Conservation (phyloP, 441 rosid genomes). For the Geranium incanum region DNA sequence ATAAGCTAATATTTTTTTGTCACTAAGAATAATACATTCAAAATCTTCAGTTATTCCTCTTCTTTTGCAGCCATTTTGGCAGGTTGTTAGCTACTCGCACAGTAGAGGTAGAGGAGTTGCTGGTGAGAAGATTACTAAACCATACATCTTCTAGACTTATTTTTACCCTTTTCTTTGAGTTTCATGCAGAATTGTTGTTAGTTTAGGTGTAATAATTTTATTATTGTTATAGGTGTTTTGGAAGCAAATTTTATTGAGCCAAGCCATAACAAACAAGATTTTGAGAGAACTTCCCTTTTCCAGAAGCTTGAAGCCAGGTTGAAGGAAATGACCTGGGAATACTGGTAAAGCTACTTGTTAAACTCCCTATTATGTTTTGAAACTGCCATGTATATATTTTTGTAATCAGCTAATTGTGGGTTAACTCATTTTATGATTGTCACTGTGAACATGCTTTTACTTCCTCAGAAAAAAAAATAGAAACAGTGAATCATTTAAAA, state of each 20-base stretch:
- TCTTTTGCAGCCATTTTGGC: constrained; percentile 81
- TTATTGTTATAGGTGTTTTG: constrained; percentile 55
- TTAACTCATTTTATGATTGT: background rate
- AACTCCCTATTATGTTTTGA: background rate
- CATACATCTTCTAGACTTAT: constrained; percentile 17
- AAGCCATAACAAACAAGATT: constrained; percentile 92
- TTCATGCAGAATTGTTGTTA: constrained; percentile 15
- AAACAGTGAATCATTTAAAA: too few species aligned
- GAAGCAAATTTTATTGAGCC: constrained; percentile 96
- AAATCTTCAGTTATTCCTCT: constrained; percentile 14
- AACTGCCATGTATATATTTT: background rate
- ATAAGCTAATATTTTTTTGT: background rate
- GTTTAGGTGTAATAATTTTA: constrained; percentile 15
- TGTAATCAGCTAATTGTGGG: background rate
- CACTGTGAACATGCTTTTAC: background rate
- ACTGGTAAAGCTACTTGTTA: constrained; percentile 47
- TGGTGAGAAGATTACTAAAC: constrained; percentile 53
- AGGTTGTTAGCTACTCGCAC: constrained; percentile 43
- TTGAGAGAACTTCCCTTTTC: constrained; percentile 90
- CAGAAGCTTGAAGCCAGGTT: constrained; percentile 90
- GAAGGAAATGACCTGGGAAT: constrained; percentile 87
- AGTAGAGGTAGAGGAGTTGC: constrained; percentile 86
- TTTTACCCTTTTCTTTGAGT: constrained; percentile 8
- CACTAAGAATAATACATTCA: background rate
- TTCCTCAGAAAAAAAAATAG: too few species aligned